phyloP scores from a whole-genome alignment of 768 basidiomycete genomes.

The Ephemerocybe angulata region DNA sequence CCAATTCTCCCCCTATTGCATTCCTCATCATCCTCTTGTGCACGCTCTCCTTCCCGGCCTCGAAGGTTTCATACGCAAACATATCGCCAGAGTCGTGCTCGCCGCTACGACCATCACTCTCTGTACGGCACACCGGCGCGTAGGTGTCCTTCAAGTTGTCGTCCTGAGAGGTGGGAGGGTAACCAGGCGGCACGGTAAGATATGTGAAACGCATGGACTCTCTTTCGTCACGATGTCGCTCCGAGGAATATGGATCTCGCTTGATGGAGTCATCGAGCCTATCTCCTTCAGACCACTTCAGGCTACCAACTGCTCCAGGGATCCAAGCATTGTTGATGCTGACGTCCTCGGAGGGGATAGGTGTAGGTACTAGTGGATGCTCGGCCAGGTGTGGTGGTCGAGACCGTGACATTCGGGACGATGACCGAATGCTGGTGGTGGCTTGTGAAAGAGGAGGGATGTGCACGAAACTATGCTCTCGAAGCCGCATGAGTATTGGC shows the following conservation, averaged over 20 bases:
- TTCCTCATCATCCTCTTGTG: constrained; percentile 30
- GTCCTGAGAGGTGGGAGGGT: background rate
- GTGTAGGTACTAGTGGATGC: background rate
- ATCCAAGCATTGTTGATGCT: constrained; percentile 40
- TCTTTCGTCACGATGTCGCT: background rate
- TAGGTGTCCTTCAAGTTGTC: background rate
- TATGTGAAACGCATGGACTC: background rate
- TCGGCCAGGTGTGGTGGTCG: background rate
- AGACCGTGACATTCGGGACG: background rate
- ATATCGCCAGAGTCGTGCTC: constrained; percentile 11
- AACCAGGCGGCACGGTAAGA: background rate
- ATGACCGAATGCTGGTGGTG: background rate
- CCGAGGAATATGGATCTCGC: background rate
- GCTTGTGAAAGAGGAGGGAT: background rate
- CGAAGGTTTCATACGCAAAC: constrained; percentile 40
- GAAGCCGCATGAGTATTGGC: constrained; percentile 20
- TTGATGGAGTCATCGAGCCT: background rate
- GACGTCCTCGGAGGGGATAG: constrained; percentile 19
- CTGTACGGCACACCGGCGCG: background rate
- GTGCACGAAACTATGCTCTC: constrained; percentile 4
- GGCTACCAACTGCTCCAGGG: constrained; percentile 26
- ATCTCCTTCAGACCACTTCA: constrained; percentile 10
- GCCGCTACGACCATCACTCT: constrained; percentile 7
- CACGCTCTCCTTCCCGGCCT: constrained; percentile 31
- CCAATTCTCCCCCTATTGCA: constrained; percentile 17